These are phyloP conservation scores for Petasospora fabianii DNA, from an alignment of 1,139 yeast species.

Conservation along the genomic window DNA sequence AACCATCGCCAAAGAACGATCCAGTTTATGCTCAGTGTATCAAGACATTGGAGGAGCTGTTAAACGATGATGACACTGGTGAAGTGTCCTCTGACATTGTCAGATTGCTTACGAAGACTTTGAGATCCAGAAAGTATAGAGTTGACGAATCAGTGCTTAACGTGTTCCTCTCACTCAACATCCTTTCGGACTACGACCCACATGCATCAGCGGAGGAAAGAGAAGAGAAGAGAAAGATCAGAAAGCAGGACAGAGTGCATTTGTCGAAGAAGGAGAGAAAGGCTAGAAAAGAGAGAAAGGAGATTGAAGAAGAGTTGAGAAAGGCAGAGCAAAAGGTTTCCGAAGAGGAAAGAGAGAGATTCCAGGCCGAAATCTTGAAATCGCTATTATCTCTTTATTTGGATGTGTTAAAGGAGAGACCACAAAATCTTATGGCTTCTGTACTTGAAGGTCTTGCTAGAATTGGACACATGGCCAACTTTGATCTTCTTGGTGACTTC, in stretches of 20 bases:
- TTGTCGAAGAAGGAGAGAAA: slow-evolving; percentile 84
- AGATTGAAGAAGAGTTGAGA: slow-evolving; percentile 84
- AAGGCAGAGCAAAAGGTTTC: slow-evolving; percentile 86
- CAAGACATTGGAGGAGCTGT: slow-evolving; percentile 58
- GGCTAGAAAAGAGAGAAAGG: slow-evolving; percentile 78
- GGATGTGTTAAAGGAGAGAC: slow-evolving; percentile 64
- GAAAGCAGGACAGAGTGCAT: slow-evolving; percentile 86
- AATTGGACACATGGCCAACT: slow-evolving; percentile 88
- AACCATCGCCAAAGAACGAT: slow-evolving; percentile 46
- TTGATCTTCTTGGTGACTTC: slow-evolving; percentile 89
- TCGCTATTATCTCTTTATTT: slow-evolving; percentile 68
- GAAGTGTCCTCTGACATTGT: slow-evolving; percentile 74
- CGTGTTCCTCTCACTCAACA: slow-evolving; percentile 65
- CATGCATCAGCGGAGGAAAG: slow-evolving; percentile 43
- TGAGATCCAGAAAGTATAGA: slow-evolving; percentile 70
- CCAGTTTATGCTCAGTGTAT: slow-evolving; percentile 55
- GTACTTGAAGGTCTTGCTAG: slow-evolving; percentile 88
- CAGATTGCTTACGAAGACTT: slow-evolving; percentile 60
- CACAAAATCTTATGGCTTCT: slow-evolving; percentile 72
- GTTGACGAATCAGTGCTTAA: slow-evolving; percentile 84
- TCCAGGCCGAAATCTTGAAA: slow-evolving; percentile 81
- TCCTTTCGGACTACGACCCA: slow-evolving; percentile 81
- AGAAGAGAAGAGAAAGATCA: slow-evolving; percentile 47
- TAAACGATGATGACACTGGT: slow-evolving; percentile 76
- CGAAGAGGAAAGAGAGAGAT: slow-evolving; percentile 78